phyloP scores from a whole-genome alignment of 1,139 yeast genomes.

The Sugiyamaella sp. region DNA sequence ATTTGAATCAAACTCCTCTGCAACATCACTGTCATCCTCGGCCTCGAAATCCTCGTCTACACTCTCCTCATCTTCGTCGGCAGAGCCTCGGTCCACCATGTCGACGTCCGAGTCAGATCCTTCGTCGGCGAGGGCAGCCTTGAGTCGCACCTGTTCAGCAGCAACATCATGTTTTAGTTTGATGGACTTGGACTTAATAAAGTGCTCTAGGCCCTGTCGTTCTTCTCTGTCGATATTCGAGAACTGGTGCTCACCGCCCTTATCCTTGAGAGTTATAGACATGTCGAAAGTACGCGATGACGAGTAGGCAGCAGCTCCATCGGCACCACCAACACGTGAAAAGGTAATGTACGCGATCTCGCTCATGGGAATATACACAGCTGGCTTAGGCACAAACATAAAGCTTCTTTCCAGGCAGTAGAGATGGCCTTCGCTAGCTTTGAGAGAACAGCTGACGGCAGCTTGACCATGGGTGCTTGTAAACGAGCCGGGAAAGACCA shows the following conservation, averaged over 20 bases:
- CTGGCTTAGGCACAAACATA: constrained; percentile 91
- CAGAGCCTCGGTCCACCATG: constrained; percentile 43
- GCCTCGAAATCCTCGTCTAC: constrained; percentile 60
- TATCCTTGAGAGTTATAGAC: constrained; percentile 70
- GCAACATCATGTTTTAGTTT: constrained; percentile 87
- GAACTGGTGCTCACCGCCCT: constrained; percentile 74
- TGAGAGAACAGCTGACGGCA: constrained; percentile 87
- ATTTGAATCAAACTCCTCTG: constrained; percentile 87
- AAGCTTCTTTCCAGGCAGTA: constrained; percentile 91
- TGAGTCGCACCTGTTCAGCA: constrained; percentile 79
- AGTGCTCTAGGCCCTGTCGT: constrained; percentile 75
- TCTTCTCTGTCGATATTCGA: constrained; percentile 92
- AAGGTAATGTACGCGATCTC: constrained; percentile 78
- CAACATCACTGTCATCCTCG: constrained; percentile 73
- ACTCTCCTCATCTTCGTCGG: constrained; percentile 59
- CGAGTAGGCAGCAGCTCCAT: constrained; percentile 72
- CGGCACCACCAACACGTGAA: constrained; percentile 83
- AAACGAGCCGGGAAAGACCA: constrained; percentile 85
- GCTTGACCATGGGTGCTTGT: constrained; percentile 67
- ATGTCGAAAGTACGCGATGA: constrained; percentile 92
- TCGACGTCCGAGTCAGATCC: constrained; percentile 59
- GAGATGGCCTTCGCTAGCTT: constrained; percentile 93
- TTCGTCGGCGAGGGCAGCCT: constrained; percentile 70
- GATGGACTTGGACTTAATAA: constrained; percentile 74
- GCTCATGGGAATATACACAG: constrained; percentile 83